These are phyloP conservation scores for Neurospora africana DNA, from an alignment of 495 filamentous ascomycete genomes.

Conservation along the genomic window DNA sequence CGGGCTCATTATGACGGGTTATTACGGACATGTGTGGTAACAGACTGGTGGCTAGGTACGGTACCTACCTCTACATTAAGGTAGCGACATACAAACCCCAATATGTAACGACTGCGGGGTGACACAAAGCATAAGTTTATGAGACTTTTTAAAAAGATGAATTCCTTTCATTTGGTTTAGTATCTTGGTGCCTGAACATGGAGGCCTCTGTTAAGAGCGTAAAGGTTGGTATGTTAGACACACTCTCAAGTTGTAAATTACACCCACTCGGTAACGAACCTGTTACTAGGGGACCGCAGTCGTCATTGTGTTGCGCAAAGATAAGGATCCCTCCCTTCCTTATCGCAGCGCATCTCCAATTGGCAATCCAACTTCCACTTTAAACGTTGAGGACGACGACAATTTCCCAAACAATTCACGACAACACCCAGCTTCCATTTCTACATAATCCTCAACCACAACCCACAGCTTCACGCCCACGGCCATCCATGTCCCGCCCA, in stretches of 20 bases:
- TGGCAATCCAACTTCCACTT: neutral
- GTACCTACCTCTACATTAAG: too few relatives aligned
- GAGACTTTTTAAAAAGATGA: too few relatives aligned
- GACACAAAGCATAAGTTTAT: too few relatives aligned
- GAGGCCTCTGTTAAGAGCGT: too few relatives aligned
- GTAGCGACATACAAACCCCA: neutral
- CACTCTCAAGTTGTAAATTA: neutral
- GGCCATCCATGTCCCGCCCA: conserved; percentile 18
- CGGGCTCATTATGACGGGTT: neutral
- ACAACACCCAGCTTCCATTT: neutral
- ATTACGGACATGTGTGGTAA: neutral
- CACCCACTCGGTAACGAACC: neutral
- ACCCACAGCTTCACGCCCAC: neutral
- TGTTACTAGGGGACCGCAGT: neutral
- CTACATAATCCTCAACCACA: neutral
- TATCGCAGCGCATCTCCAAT: neutral
- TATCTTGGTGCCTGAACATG: too few relatives aligned
- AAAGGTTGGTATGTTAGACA: neutral
- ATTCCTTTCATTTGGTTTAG: too few relatives aligned
- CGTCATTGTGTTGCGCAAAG: neutral
- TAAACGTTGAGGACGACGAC: neutral
- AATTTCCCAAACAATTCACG: neutral
- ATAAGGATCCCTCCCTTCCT: neutral
- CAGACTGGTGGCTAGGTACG: neutral
- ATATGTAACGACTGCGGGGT: too few relatives aligned